Percentiles rank a stretch among this genome's conserved stretches.
Conservation (phyloP, 2,329 filamentous ascomycete genomes). For the Phyllosticta paracitricarpa region DNA sequence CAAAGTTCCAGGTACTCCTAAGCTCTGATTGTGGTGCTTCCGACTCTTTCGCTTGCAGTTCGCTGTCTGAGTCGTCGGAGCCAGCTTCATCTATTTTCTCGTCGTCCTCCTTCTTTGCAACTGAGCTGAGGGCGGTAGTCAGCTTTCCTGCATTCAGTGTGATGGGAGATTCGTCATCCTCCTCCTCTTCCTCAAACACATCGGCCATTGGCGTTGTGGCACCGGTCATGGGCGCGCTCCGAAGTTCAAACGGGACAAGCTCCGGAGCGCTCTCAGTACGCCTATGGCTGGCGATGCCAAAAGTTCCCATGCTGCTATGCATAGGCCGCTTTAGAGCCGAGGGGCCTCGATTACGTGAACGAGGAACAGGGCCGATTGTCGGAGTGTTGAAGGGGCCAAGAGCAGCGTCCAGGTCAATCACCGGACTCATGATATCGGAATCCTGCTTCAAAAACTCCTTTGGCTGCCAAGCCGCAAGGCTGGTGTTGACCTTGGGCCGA, state of each 20-base stretch:
- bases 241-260: slow-evolving; percentile 61
- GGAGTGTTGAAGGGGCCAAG: slow-evolving; percentile 87
- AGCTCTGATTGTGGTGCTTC: slow-evolving; percentile 30
- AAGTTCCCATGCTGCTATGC: slow-evolving; percentile 63
- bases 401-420: slow-evolving; percentile 91
- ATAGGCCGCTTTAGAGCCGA: slow-evolving; percentile 51
- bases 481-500: slow-evolving; percentile 22
- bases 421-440: slow-evolving; percentile 59
- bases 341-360: slow-evolving; percentile 32
- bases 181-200: slow-evolving; percentile 75
- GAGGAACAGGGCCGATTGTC: slow-evolving; percentile 53
- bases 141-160: neutral
- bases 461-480: slow-evolving; percentile 28
- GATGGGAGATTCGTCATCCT: slow-evolving; percentile 32
- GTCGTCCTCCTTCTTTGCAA: slow-evolving; percentile 20
- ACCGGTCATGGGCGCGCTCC: slow-evolving; percentile 42
- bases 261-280: slow-evolving; percentile 74
- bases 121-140: neutral
- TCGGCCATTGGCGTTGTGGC: slow-evolving; percentile 62
- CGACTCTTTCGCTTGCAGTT: slow-evolving; percentile 33
- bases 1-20: slow-evolving; percentile 34
- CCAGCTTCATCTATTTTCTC: slow-evolving; percentile 31
- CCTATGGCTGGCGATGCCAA: slow-evolving; percentile 67
- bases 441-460: slow-evolving; percentile 27
- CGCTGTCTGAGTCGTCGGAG: slow-evolving; percentile 28